phyloP scores from a whole-genome alignment of 2,329 filamentous ascomycete species.

The Ceratocystis destructans region DNA sequence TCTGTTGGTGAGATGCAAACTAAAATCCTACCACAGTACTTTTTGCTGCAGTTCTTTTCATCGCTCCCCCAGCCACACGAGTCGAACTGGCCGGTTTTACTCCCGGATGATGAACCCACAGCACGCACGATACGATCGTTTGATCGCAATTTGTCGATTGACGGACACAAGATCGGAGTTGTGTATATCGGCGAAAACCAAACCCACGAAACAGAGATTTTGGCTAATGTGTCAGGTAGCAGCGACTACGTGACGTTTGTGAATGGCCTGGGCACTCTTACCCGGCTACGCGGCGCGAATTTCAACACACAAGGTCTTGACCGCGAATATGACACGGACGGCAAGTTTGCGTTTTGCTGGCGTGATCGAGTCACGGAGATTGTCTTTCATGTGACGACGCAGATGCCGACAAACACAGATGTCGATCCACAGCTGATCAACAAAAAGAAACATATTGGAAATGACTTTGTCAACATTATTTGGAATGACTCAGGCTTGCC shows the following conservation, averaged over 20 bases:
- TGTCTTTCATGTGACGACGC: conserved; percentile 87
- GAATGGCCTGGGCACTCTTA: conserved; percentile 65
- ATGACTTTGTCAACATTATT: conserved; percentile 95
- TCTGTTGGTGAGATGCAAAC: conserved; percentile 36
- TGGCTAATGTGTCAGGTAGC: conserved; percentile 75
- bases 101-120: conserved; percentile 57
- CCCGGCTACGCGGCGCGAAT: conserved; percentile 63
- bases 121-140: conserved; percentile 66
- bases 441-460: conserved; percentile 93
- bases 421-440: conserved; percentile 60
- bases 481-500: conserved; percentile 92
- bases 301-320: conserved; percentile 94
- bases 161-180: conserved; percentile 90
- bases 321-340: conserved; percentile 61
- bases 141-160: conserved; percentile 77
- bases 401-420: conserved; percentile 84
- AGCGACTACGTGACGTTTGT: conserved; percentile 80
- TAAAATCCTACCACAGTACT: conserved; percentile 56
- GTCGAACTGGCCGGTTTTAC: conserved; percentile 54
- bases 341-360: conserved; percentile 84
- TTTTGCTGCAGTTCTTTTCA: conserved; percentile 56
- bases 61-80: conserved; percentile 46
- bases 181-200: conserved; percentile 87
- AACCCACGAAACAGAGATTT: conserved; percentile 65
- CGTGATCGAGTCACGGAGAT: conserved; percentile 89